Conservation (phyloP, 2,329 filamentous ascomycete species). For the Clarireedia paspali region DNA sequence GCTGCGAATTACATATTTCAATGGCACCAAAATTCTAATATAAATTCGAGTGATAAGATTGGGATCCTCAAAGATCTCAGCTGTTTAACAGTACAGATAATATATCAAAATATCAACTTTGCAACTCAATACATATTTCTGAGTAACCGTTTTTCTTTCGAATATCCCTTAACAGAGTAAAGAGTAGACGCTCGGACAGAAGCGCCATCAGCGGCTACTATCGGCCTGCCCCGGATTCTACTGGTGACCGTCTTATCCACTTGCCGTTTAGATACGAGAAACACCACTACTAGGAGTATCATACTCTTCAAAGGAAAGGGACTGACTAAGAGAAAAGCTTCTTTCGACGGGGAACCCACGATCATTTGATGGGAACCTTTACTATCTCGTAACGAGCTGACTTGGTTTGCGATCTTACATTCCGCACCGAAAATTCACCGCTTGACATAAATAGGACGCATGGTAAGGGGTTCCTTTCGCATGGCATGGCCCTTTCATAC, state of each 20-base stretch:
- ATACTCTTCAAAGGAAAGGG: constrained; percentile 1
- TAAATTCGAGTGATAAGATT: too few species aligned
- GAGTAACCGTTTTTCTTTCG: too few species aligned
- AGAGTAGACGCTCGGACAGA: too few species aligned
- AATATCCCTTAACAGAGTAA: too few species aligned
- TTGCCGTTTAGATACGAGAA: background rate
- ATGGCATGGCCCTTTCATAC: background rate
- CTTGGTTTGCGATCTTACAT: background rate
- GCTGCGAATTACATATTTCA: too few species aligned
- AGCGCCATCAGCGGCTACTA: background rate
- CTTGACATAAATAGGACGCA: background rate
- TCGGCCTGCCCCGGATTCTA: constrained; percentile 1
- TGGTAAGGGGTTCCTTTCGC: background rate
- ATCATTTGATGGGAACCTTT: constrained; percentile 5
- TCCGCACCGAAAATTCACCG: background rate
- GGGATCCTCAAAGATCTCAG: too few species aligned
- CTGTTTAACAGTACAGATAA: too few species aligned
- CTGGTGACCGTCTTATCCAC: background rate
- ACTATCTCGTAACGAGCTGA: background rate
- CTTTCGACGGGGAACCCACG: background rate
- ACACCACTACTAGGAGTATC: background rate
- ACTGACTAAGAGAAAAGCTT: constrained; percentile 4
- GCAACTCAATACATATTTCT: too few species aligned
- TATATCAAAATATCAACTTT: too few species aligned
- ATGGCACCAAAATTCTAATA: too few species aligned